Evolutionary conservation across 2,329 filamentous ascomycete species (phyloP), one percentile per base, ranked within the genome.

Genomic region (Alternaria novae-zelandiae): DNA sequence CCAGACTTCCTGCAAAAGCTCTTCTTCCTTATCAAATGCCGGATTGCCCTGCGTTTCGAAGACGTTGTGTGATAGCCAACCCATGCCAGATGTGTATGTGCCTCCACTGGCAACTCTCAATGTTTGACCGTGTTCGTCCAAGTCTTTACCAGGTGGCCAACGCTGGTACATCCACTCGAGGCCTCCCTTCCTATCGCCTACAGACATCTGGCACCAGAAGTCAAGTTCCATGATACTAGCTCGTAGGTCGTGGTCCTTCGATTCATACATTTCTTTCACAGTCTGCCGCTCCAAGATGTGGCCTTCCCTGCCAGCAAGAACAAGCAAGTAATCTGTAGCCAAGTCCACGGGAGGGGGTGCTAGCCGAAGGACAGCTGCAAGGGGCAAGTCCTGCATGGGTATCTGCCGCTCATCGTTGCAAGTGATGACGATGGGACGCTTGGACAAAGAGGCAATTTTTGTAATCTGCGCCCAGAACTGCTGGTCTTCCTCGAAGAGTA

Each of bases 131-230:
- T 89, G 79, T 56, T 87, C 83, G 71, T 95, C 90, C 4, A 90
- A 74, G 72, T 95, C 91, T 23, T 85, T 85, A 0, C 91, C 91
- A 47, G 86, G 87, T 9, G 92, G 91, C 89, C 90, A 95, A 60
- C 90, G 86, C 51, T 90, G 88, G 70, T 91, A 89, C 71, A 97
- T 92, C 95, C 96, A 99, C 72, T 95, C 92, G 47, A 97, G 87
- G 0, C 96, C 95, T 20, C 92, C 91, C 70, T 91, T 91, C n/a
- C 88, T 85, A 76, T 97, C 96, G 6, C 96, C 96, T 10, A 99
- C 89, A 0, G 91, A 93, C 80, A 98, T 94, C 78, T 99, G 96
- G 77, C 96, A 99, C 95, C 95, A 99, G 76, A 96, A 96, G 76
- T 97, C 90, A 26, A 99, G 86, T 65, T 98, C 94, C 59, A 87